These are phyloP conservation scores for Solanum habrochaites DNA, from an alignment of 257 asterid species.

Conservation along the genomic window DNA sequence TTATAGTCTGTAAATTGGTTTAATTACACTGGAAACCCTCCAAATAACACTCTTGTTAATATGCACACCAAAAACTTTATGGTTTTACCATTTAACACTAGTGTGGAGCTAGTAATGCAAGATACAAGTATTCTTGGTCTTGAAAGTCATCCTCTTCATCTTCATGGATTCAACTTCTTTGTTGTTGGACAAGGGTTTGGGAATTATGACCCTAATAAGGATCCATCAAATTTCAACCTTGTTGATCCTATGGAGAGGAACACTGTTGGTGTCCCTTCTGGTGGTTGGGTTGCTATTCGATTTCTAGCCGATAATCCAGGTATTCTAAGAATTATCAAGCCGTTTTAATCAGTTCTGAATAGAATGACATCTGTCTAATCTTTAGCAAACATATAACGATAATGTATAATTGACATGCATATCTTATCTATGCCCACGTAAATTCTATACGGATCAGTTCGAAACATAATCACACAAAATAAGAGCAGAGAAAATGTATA, in stretches of 20 bases:
- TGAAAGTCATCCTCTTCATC: neutral
- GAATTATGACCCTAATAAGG: neutral
- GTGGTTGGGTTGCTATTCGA: slow-evolving; percentile 62
- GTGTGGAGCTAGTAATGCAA: neutral
- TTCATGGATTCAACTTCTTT: neutral
- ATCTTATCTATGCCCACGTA: neutral
- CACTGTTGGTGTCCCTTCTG: slow-evolving; percentile 38
- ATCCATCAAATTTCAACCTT: neutral
- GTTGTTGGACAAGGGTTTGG: neutral
- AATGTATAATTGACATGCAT: neutral
- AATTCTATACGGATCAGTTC: too few species aligned
- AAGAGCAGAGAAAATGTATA: rapidly evolving
- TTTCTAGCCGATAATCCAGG: slow-evolving; percentile 67
- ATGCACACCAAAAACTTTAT: slow-evolving; percentile 32
- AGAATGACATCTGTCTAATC: neutral
- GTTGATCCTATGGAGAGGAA: neutral
- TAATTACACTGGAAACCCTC: slow-evolving; percentile 45
- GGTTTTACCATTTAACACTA: slow-evolving; percentile 13
- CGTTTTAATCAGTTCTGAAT: neutral
- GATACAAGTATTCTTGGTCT: neutral
- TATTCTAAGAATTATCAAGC: neutral
- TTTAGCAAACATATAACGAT: neutral
- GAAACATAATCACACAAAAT: too few species aligned
- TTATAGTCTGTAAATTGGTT: slow-evolving; percentile 23
- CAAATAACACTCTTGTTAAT: slow-evolving; percentile 35